phyloP scores from a whole-genome alignment of 306 rosid genomes.

The Rosa persica region DNA sequence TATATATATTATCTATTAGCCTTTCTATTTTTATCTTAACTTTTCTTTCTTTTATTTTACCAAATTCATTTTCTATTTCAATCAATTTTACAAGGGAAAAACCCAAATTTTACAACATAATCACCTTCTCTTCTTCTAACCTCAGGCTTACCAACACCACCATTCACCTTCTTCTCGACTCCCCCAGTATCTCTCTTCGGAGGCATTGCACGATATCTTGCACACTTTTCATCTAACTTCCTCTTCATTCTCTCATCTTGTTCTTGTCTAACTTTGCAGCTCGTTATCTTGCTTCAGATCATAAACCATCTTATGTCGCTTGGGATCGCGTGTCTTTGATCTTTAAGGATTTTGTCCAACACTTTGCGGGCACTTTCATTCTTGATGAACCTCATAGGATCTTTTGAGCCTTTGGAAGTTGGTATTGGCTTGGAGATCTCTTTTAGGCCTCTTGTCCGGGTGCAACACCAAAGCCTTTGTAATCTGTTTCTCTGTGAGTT shows the following conservation, averaged over 20 bases:
- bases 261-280: slow-evolving; percentile 40
- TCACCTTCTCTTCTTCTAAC: slow-evolving; percentile 62
- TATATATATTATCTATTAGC: no score
- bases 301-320: slow-evolving; percentile 70
- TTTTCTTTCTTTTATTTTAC: no score
- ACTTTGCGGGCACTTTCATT: slow-evolving; percentile 71
- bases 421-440: slow-evolving; percentile 59
- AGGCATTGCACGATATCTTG: slow-evolving; percentile 65
- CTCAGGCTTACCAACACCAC: slow-evolving; percentile 12
- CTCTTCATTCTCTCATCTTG: slow-evolving; percentile 54
- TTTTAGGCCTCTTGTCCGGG: slow-evolving; percentile 68
- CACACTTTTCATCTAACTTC: slow-evolving; percentile 32
- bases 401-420: slow-evolving; percentile 50
- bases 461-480: slow-evolving; percentile 72
- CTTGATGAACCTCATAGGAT: slow-evolving; percentile 71
- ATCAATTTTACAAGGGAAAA: no score
- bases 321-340: slow-evolving; percentile 65
- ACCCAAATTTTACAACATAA: no score
- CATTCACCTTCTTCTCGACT: slow-evolving; percentile 21
- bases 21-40: no score
- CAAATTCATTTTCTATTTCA: no score
- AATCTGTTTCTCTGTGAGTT: slow-evolving; percentile 64
- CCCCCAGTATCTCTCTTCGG: neutral
- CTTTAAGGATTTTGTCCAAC: slow-evolving; percentile 63
- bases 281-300: slow-evolving; percentile 72